Evolutionary conservation across 192 early-diverging fungal species (phyloP).

Genomic region (Coemansia sp.): DNA sequence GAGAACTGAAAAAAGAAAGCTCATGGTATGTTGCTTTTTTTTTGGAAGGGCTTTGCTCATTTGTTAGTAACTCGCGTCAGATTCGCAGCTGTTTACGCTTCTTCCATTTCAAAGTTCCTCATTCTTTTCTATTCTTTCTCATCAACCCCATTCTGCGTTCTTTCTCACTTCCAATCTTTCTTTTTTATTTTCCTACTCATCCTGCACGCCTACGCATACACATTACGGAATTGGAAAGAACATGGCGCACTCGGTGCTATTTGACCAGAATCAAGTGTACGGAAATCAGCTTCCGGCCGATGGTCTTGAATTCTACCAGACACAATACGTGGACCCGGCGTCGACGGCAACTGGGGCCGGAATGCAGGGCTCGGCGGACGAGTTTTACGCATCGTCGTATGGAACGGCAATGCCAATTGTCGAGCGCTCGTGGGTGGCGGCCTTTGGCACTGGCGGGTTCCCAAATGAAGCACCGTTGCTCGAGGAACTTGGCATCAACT

Average conservation of each 20-base stretch:
- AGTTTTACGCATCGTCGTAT: conserved; percentile 53
- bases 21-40: too few relatives aligned
- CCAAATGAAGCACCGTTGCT: conserved; percentile 91
- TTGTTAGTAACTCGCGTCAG: too few relatives aligned
- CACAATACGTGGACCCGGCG: conserved; percentile 47
- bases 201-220: background rate
- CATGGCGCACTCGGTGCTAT: conserved; percentile 57
- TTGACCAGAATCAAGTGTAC: conserved; percentile 49
- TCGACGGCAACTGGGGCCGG: conserved; percentile 25
- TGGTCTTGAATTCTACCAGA: conserved; percentile 54
- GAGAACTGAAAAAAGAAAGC: too few relatives aligned
- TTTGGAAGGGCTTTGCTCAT: too few relatives aligned
- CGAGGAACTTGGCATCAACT: conserved; percentile 96
- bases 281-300: conserved; percentile 23
- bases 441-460: conserved; percentile 91
- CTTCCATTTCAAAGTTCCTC: too few relatives aligned
- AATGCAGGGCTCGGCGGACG: conserved; percentile 42
- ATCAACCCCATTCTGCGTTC: too few relatives aligned
- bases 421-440: conserved; percentile 57
- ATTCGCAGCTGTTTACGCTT: too few relatives aligned
- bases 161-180: background rate
- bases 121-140: too few relatives aligned
- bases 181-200: background rate
- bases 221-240: background rate
- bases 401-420: conserved; percentile 51